Evolutionary conservation across 305 asterid genomes (phyloP).

Genomic region (Fraxinus floribunda): DNA sequence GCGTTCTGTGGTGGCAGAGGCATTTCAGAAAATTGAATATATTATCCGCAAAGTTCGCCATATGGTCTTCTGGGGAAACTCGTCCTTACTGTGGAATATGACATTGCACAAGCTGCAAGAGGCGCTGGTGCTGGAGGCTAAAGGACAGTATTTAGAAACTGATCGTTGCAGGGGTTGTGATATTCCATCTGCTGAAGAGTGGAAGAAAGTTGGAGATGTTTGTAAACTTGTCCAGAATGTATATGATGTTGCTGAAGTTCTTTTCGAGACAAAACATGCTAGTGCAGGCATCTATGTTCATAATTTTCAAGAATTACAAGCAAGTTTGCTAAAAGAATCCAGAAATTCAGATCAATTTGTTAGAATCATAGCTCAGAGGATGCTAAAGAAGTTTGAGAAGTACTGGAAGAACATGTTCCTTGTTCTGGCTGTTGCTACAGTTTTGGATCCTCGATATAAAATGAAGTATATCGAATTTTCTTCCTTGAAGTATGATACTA

Average conservation of each 20-base stretch:
- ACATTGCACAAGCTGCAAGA: conserved; percentile 15
- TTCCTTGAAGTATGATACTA: conserved; percentile 11
- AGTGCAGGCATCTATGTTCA: conserved; percentile 24
- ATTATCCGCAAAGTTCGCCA: conserved; percentile 11
- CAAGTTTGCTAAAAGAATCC: conserved; percentile 14
- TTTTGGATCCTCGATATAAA: conserved; percentile 39
- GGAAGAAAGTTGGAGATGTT: conserved; percentile 32
- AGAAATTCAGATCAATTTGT: conserved; percentile 10
- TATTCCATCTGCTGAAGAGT: conserved; percentile 27
- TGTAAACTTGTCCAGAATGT: conserved; percentile 27
- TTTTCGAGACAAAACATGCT: conserved; percentile 22
- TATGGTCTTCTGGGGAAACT: conserved; percentile 13
- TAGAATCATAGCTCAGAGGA: background rate
- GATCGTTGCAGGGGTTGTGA: conserved; percentile 2
- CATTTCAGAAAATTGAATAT: conserved; percentile 17
- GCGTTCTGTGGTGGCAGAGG: conserved; percentile 25
- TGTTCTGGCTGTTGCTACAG: conserved; percentile 29
- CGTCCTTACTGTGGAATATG: conserved; percentile 18
- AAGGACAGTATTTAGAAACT: conserved; percentile 11
- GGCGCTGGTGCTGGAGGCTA: conserved; percentile 21
- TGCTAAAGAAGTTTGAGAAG: conserved; percentile 18
- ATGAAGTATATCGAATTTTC: conserved; percentile 29
- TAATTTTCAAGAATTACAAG: conserved; percentile 26
- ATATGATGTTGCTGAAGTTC: conserved; percentile 28
- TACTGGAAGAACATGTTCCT: conserved; percentile 26